Percentiles rank a stretch among this genome's conserved stretches.
These are phyloP conservation scores for Lecanicillium sp. DNA, from an alignment of 2,329 filamentous ascomycete genomes.

Conservation along the genomic window DNA sequence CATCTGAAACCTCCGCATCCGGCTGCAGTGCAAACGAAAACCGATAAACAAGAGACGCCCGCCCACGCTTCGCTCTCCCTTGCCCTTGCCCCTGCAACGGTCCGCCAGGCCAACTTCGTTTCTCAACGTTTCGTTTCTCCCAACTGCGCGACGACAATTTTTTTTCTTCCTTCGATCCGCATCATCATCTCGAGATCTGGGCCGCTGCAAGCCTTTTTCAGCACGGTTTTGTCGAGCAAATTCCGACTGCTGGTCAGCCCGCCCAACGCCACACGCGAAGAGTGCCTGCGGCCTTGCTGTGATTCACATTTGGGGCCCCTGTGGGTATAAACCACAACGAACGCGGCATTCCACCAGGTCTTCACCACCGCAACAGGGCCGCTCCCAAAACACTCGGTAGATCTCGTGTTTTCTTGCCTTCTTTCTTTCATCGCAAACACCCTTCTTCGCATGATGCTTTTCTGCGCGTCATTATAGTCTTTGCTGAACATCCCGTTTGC, in stretches of 20 bases:
- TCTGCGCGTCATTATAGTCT: background rate
- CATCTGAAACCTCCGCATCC: constrained; percentile 7
- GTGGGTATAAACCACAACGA: too few species aligned
- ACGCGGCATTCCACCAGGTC: too few species aligned
- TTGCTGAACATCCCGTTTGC: background rate
- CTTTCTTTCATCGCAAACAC: background rate
- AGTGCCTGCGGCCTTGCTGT: too few species aligned
- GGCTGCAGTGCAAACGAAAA: background rate
- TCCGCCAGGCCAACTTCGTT: too few species aligned
- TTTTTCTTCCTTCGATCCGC: constrained; percentile 1
- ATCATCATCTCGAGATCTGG: background rate
- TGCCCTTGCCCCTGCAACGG: background rate
- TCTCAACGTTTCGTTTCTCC: too few species aligned
- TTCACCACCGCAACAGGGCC: too few species aligned
- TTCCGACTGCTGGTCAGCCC: too few species aligned
- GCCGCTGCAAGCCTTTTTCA: too few species aligned
- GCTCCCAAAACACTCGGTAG: background rate
- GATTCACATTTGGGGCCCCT: too few species aligned
- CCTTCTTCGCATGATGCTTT: constrained; percentile 3
- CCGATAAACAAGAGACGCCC: constrained; percentile 1
- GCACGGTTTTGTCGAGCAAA: too few species aligned
- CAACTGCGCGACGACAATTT: background rate
- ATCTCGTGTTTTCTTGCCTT: background rate
- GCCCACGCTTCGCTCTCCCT: background rate
- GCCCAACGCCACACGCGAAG: too few species aligned